Conservation (phyloP, 2,329 filamentous ascomycete genomes). For the Fusarium sororula region DNA sequence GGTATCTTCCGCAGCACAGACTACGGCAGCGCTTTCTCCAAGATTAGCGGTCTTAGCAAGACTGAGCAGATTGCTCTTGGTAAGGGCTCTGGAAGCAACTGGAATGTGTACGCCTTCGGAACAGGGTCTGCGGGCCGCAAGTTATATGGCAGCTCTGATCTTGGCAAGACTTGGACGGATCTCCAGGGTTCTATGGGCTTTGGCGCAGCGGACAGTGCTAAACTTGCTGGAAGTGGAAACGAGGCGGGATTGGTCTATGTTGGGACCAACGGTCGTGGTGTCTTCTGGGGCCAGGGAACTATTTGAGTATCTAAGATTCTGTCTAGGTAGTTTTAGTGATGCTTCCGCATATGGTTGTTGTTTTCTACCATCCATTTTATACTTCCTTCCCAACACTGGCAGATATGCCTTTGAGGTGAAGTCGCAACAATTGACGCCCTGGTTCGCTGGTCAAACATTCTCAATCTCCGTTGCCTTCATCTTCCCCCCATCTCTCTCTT, state of each 20-base stretch:
- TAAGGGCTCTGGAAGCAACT: constrained; percentile 49
- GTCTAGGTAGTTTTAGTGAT: neutral
- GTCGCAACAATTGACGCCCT: rapidly evolving
- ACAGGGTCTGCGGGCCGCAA: constrained; percentile 52
- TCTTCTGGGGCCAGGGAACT: constrained; percentile 44
- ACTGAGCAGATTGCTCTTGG: constrained; percentile 57
- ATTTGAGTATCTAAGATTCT: neutral
- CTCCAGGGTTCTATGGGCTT: constrained; percentile 57
- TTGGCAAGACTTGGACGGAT: constrained; percentile 56
- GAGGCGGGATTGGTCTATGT: constrained; percentile 57
- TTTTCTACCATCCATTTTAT: rapidly evolving
- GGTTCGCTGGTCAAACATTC: neutral
- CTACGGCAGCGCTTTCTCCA: constrained; percentile 58
- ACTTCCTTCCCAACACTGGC: rapidly evolving
- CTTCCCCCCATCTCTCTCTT: no score
- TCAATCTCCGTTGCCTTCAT: neutral
- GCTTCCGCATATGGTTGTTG: neutral
- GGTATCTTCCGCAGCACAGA: constrained; percentile 65
- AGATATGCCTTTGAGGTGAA: neutral
- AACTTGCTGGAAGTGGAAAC: constrained; percentile 57
- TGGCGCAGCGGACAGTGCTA: constrained; percentile 52
- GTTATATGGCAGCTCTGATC: constrained; percentile 57
- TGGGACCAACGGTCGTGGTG: constrained; percentile 60
- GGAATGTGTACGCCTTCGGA: constrained; percentile 61
- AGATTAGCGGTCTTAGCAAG: constrained; percentile 50